A percentile compares a stretch with the other conserved stretches of the same genome.
These are phyloP conservation scores for Cyberlindnera euphorbiiphila DNA, from an alignment of 805 yeast genomes.

Conservation along the genomic window DNA sequence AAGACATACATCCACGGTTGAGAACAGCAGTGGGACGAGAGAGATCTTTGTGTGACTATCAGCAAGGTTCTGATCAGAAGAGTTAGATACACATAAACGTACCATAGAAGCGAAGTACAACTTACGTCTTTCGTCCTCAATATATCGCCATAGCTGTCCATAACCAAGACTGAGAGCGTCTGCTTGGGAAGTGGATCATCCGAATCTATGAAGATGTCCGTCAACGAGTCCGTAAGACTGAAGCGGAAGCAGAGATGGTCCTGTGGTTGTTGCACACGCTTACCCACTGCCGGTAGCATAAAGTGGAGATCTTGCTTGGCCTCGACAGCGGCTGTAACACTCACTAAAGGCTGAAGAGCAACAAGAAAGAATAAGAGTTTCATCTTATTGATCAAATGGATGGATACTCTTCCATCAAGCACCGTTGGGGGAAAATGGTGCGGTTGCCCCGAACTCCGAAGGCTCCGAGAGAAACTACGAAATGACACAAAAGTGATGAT, in stretches of 20 bases:
- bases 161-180: slow-evolving; percentile 6
- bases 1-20: slow-evolving; percentile 28
- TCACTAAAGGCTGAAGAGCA: too few species aligned
- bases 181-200: slow-evolving; percentile 9
- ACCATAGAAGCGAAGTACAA: background rate
- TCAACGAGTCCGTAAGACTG: slow-evolving; percentile 9
- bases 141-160: slow-evolving; percentile 12
- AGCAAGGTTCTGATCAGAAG: slow-evolving; percentile 9
- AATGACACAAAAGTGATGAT: too few species aligned
- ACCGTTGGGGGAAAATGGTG: too few species aligned
- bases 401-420: too few species aligned
- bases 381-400: too few species aligned
- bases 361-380: background rate
- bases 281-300: slow-evolving; percentile 1
- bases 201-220: slow-evolving; percentile 15
- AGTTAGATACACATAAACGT: background rate
- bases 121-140: slow-evolving; percentile 14
- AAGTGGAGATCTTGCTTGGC: slow-evolving; percentile 1
- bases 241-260: slow-evolving; percentile 8
- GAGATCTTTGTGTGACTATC: slow-evolving; percentile 10
- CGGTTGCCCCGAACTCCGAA: too few species aligned
- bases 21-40: slow-evolving; percentile 11
- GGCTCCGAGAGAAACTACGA: too few species aligned
- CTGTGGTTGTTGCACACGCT: background rate
- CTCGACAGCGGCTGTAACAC: background rate